Evolutionary conservation across 2,329 filamentous ascomycete species (phyloP).

Genomic region (Zymoseptoria tritici): DNA sequence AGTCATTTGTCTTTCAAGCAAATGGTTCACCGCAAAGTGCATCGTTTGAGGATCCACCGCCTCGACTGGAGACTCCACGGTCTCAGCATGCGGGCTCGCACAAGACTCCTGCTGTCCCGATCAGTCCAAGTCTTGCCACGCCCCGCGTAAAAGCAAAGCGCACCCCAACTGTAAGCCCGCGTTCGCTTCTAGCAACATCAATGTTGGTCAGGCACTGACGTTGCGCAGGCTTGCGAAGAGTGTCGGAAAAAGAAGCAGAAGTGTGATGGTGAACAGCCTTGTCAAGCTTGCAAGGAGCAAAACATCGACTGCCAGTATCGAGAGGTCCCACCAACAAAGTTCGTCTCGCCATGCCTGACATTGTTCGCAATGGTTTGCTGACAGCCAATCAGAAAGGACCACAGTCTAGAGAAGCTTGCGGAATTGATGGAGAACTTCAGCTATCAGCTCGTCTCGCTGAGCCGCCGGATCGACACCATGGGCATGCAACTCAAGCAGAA

Average conservation of each 20-base stretch:
- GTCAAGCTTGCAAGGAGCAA: conserved; percentile 19
- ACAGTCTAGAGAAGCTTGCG: not conserved
- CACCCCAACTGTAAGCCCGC: conserved; percentile 14
- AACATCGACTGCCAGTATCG: conserved; percentile 20
- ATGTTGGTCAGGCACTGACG: not conserved
- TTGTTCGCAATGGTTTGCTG: not conserved
- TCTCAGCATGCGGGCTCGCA: not conserved
- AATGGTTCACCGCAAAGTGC: not conserved
- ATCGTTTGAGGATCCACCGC: not conserved
- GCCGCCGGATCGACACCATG: not conserved
- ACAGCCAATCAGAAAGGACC: not conserved
- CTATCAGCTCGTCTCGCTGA: not conserved
- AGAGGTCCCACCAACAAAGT: conserved; percentile 19
- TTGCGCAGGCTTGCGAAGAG: conserved; percentile 17
- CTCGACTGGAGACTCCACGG: not conserved
- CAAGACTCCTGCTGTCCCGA: conserved; percentile 11
- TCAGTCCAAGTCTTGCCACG: conserved; percentile 14
- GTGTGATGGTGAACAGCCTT: conserved; percentile 17
- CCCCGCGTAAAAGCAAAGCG: conserved; percentile 19
- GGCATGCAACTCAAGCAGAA: not conserved
- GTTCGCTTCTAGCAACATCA: not conserved
- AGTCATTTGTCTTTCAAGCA: not conserved
- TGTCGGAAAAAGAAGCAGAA: conserved; percentile 20
- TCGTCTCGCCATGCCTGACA: not conserved
- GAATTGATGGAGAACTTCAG: conserved; percentile 1